A percentile compares a stretch with the other conserved stretches of the same genome.
phyloP scores from a whole-genome alignment of 2,329 filamentous ascomycete genomes.

The Colletotrichum tamarilloi region DNA sequence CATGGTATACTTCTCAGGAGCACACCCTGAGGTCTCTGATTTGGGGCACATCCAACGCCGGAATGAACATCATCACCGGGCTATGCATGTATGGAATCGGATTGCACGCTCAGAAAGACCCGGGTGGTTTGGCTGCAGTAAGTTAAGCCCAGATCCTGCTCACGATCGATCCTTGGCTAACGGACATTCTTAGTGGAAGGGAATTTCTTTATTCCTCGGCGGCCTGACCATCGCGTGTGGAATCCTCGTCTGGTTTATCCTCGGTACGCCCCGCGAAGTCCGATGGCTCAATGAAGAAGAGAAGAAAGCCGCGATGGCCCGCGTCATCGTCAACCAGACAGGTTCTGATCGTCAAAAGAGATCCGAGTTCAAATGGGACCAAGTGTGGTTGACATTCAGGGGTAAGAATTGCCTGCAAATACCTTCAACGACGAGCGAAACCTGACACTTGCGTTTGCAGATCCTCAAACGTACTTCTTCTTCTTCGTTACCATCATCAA shows the following conservation, averaged over 20 bases:
- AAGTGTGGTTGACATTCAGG: conserved; percentile 42
- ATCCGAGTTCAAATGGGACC: conserved; percentile 43
- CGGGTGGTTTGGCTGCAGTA: conserved; percentile 39
- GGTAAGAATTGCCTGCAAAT: conserved; percentile 6
- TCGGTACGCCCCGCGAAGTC: conserved; percentile 45
- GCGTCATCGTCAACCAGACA: conserved; percentile 43
- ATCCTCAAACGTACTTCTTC: conserved; percentile 48
- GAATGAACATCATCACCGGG: conserved; percentile 45
- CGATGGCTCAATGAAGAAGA: conserved; percentile 44
- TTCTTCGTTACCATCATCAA: conserved; percentile 48
- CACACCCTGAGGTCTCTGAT: conserved; percentile 44
- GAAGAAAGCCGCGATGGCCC: conserved; percentile 44
- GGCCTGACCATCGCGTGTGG: conserved; percentile 40
- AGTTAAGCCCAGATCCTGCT: not conserved
- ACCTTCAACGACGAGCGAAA: too few species aligned
- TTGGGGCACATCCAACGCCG: conserved; percentile 46
- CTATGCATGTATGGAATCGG: conserved; percentile 44
- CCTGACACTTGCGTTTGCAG: conserved; percentile 4
- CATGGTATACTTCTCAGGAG: conserved; percentile 47
- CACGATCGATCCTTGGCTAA: not conserved
- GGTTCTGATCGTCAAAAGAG: conserved; percentile 42
- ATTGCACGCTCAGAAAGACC: conserved; percentile 38
- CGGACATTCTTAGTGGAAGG: conserved; percentile 38
- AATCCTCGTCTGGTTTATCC: conserved; percentile 41
- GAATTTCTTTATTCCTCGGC: conserved; percentile 44